These are phyloP conservation scores for Acanthamoeba sp. DNA, from an alignment of 208 protist genomes.

Conservation along the genomic window DNA sequence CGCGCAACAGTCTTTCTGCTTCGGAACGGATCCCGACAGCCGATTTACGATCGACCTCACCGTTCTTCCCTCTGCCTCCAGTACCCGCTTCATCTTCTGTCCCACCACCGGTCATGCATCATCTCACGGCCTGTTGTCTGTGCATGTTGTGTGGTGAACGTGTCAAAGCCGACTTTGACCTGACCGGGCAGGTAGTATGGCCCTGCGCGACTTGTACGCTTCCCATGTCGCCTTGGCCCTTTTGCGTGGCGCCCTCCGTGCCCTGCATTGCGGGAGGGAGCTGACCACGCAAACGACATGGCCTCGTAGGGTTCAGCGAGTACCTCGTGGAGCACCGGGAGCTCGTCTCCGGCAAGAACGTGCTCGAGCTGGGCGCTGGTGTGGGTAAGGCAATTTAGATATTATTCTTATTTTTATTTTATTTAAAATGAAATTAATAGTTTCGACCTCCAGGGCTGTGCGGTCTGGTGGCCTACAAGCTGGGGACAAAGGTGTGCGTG, in stretches of 20 bases:
- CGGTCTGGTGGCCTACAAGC: slow-evolving; percentile 18
- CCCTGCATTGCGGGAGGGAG: too few relatives aligned
- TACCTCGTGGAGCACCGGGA: not conserved
- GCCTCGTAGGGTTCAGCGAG: slow-evolving; percentile 13
- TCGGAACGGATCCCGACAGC: not conserved
- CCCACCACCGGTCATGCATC: not conserved
- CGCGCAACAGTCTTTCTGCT: not conserved
- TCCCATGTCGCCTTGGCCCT: too few relatives aligned
- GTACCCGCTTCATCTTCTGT: not conserved
- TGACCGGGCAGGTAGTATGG: slow-evolving; percentile 34
- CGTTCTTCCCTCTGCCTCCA: not conserved
- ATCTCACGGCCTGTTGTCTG: not conserved
- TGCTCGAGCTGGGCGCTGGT: slow-evolving; percentile 30
- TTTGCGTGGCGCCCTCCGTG: too few relatives aligned
- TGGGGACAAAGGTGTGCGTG: not conserved
- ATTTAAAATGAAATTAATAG: too few relatives aligned
- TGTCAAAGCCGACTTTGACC: not conserved
- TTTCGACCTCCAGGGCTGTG: not conserved
- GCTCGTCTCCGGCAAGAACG: not conserved
- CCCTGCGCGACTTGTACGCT: slow-evolving; percentile 17
- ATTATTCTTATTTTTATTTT: not conserved
- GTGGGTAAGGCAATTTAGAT: not conserved
- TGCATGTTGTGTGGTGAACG: too few relatives aligned
- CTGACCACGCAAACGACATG: not conserved
- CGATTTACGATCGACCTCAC: not conserved